Evolutionary conservation across 495 filamentous ascomycete species (phyloP), one percentile per base, ranked within the genome.

Genomic region (Xylaria palmicola): DNA sequence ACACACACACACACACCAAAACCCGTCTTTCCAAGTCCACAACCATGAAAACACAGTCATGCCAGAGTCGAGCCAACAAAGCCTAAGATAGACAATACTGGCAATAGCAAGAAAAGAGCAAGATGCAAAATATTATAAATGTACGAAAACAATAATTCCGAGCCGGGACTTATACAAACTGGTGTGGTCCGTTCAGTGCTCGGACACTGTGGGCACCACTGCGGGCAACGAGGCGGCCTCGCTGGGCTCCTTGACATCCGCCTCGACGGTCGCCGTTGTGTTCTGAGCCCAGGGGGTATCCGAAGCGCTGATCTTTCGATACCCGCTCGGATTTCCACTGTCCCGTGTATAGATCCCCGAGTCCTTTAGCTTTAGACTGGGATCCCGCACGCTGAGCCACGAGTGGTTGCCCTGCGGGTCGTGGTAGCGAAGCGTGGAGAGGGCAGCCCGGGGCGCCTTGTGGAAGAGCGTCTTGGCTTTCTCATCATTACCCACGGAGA

Each of bases 371-470:
- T 52, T 44, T 5, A 61, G 40, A 40, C 57, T 66, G 26, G 48
- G 34, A 26, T 71, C 68, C 27, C 68, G 59, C 13, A 40, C 63
- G 26, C 41, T 50, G 4, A 71, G 51, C 68, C 68, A 71, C 1
- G 66, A 54, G 54, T 60, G n/a, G 1, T 37, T 6, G 7, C 62
- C 63, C 8, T 27, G 47, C 6, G 57, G 60, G 12, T 55, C 30
- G 24, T 71, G 66, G 41, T 69, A 59, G 10, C 68, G 68, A 12
- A 71, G 64, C 10, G 68, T 71, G 17, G 58, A 67, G 24, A 71
- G 30, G 7, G 68, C 56, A 0, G 66, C 66, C 22, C 68, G 68
- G 4, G 68, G 64, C 2, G 64, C 53, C 47, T 57, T 67, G 47
- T 69, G 62, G 50, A 63, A 71, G 39, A 49, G 55, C 2, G 57